Percentiles rank a stretch among this genome's conserved stretches.
Conservation (phyloP, 257 asterid genomes). For the Datura wrightii region DNA sequence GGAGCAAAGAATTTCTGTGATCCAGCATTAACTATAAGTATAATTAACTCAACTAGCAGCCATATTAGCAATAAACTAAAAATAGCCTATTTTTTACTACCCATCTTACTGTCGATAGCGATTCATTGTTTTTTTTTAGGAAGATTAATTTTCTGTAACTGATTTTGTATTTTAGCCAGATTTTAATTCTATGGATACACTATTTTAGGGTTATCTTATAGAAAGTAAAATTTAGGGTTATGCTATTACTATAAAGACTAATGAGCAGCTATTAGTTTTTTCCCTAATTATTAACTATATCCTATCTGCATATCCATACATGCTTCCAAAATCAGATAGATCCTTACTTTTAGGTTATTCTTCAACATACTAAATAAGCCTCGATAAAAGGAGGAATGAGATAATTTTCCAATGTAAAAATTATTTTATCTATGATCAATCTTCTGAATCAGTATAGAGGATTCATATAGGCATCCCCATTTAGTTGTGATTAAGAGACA, state of each 20-base stretch:
- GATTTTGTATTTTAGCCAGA: too few relatives aligned
- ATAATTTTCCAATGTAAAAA: not conserved
- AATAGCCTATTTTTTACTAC: not conserved
- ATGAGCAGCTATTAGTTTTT: too few relatives aligned
- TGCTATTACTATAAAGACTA: too few relatives aligned
- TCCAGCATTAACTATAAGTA: constrained; percentile 2
- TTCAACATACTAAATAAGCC: not conserved
- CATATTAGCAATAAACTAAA: not conserved
- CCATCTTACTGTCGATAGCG: not conserved
- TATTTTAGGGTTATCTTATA: too few relatives aligned
- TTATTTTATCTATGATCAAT: not conserved
- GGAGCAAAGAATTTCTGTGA: not conserved
- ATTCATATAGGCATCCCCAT: not conserved
- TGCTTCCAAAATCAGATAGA: not conserved
- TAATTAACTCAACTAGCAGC: constrained; percentile 1
- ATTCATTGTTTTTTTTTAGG: not conserved
- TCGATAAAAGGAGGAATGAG: not conserved
- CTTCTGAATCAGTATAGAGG: not conserved
- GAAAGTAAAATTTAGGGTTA: too few relatives aligned
- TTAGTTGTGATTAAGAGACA: not conserved
- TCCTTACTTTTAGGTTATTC: not conserved
- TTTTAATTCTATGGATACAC: too few relatives aligned
- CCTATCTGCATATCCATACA: not conserved
- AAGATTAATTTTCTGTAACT: not conserved
- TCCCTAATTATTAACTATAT: too few relatives aligned